Percentiles rank a stretch among this genome's conserved stretches.
Conservation (phyloP, 169 alveolate genomes). For the Perkinsus olseni region DNA sequence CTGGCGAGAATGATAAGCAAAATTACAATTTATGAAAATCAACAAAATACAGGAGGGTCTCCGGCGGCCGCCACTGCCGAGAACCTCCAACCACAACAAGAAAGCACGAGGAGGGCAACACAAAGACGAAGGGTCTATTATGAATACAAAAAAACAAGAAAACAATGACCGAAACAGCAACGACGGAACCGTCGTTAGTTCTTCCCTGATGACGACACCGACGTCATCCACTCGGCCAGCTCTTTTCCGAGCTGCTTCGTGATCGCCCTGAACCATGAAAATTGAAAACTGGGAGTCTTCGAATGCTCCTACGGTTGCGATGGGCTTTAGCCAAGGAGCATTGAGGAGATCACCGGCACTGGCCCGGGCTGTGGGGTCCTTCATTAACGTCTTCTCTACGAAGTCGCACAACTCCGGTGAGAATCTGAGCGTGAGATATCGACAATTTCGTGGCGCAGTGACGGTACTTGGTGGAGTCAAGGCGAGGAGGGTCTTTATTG, state of each 20-base stretch:
- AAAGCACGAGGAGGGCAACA: too few relatives aligned
- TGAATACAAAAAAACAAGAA: too few relatives aligned
- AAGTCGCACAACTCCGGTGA: slow-evolving; percentile 7
- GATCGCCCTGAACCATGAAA: not conserved
- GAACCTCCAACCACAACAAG: too few relatives aligned
- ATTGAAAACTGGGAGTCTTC: not conserved
- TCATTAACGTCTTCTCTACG: not conserved
- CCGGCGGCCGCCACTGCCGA: too few relatives aligned
- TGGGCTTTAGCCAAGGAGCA: not conserved
- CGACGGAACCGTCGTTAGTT: too few relatives aligned
- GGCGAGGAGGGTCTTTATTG: not conserved
- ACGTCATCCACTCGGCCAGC: not conserved
- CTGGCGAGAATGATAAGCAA: too few relatives aligned
- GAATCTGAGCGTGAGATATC: not conserved
- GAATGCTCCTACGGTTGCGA: not conserved
- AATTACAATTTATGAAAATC: too few relatives aligned
- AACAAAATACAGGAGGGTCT: too few relatives aligned
- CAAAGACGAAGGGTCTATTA: too few relatives aligned
- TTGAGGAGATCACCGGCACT: not conserved
- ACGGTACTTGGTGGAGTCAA: not conserved
- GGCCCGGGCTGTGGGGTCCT: not conserved
- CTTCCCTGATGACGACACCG: not conserved
- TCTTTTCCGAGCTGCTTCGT: not conserved
- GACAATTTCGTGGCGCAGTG: too few relatives aligned
- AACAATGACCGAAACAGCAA: too few relatives aligned